These are phyloP conservation scores for Chlorella sp. DNA, from an alignment of 139 green algal genomes.

Conservation along the genomic window DNA sequence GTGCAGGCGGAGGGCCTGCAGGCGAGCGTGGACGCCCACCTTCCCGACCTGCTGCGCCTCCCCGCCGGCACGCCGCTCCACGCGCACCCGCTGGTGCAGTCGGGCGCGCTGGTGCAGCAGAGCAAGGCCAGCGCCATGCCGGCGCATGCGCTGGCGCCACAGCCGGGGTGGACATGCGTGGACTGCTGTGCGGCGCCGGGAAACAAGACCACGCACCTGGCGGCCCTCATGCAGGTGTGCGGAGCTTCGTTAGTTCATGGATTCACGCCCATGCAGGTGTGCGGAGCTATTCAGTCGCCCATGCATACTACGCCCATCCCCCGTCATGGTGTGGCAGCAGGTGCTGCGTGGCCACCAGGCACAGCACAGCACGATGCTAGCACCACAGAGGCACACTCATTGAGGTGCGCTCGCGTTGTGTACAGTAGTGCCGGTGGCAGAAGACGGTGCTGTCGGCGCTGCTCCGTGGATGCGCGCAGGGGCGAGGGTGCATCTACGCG, in stretches of 20 bases:
- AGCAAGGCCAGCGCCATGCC: slow-evolving; percentile 84
- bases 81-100: slow-evolving; percentile 69
- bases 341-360: too few species aligned
- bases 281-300: too few species aligned
- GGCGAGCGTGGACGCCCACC: slow-evolving; percentile 36
- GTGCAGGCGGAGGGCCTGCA: slow-evolving; percentile 50
- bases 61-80: slow-evolving; percentile 85
- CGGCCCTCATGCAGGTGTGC: slow-evolving; percentile 49
- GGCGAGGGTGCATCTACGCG: slow-evolving; percentile 60
- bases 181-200: slow-evolving; percentile 93
- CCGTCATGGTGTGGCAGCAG: too few species aligned
- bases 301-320: too few species aligned
- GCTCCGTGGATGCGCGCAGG: slow-evolving; percentile 27
- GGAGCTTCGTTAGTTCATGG: too few species aligned
- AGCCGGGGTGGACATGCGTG: slow-evolving; percentile 70
- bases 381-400: too few species aligned
- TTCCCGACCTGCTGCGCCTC: slow-evolving; percentile 80
- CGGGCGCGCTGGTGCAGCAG: slow-evolving; percentile 34
- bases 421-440: too few species aligned
- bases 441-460: slow-evolving; percentile 72
- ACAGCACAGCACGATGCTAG: too few species aligned
- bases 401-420: too few species aligned
- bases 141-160: slow-evolving; percentile 70
- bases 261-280: too few species aligned
- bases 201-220: slow-evolving; percentile 98